A percentile compares a stretch with the other conserved stretches of the same genome.
These are phyloP conservation scores for Myxozyma neotropica DNA, from an alignment of 805 yeast genomes.

Conservation along the genomic window DNA sequence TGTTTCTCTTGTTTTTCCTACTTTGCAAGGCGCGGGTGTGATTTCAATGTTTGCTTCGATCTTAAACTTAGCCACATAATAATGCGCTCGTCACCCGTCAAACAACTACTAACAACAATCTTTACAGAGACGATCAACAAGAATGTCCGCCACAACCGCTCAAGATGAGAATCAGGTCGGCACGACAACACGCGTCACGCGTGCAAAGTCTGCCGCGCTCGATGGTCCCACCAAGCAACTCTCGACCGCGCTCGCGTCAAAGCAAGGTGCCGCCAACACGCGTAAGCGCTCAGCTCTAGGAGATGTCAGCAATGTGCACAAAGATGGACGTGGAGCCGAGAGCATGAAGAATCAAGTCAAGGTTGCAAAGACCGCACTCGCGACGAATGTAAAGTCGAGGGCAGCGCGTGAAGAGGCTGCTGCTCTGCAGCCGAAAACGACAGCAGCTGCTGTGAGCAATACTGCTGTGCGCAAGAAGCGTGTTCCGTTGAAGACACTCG, in stretches of 20 bases:
- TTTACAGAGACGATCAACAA: slow-evolving; percentile 31
- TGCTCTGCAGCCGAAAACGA: slow-evolving; percentile 4
- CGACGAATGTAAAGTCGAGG: slow-evolving; percentile 24
- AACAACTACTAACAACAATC: too few relatives aligned
- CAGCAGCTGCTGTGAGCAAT: not conserved
- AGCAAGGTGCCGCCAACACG: slow-evolving; percentile 22
- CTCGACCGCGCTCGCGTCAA: slow-evolving; percentile 13
- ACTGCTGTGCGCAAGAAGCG: slow-evolving; percentile 20
- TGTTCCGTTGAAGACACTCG: slow-evolving; percentile 19
- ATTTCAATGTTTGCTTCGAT: too few relatives aligned
- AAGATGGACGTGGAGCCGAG: slow-evolving; percentile 22
- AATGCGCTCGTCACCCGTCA: too few relatives aligned
- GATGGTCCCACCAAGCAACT: not conserved
- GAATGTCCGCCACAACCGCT: slow-evolving; percentile 26
- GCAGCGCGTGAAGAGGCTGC: slow-evolving; percentile 8
- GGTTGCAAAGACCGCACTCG: slow-evolving; percentile 22
- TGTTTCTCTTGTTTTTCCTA: too few relatives aligned
- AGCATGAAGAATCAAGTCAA: slow-evolving; percentile 22
- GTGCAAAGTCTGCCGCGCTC: slow-evolving; percentile 31
- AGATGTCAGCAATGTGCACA: slow-evolving; percentile 42
- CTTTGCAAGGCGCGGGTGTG: too few relatives aligned
- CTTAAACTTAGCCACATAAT: too few relatives aligned
- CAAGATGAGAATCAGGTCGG: slow-evolving; percentile 32
- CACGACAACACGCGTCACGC: slow-evolving; percentile 26
- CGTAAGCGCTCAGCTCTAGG: slow-evolving; percentile 44